These are phyloP conservation scores for Myriosclerotinia scirpicola DNA, from an alignment of 2,329 filamentous ascomycete genomes.

Conservation along the genomic window DNA sequence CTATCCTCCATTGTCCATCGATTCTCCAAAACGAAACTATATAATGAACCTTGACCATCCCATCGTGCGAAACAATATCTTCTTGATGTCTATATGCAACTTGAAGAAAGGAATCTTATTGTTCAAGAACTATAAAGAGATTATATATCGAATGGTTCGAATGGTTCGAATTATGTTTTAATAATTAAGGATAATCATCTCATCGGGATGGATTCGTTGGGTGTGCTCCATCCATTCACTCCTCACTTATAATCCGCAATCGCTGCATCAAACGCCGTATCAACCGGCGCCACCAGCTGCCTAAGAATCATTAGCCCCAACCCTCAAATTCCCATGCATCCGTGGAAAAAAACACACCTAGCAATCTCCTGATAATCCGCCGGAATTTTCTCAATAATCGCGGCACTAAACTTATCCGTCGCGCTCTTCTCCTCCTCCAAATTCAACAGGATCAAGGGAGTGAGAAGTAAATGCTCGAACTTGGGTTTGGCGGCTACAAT, in stretches of 20 bases:
- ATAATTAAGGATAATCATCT: too few species aligned
- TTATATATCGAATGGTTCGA: too few species aligned
- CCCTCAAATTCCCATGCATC: neutral
- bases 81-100: too few species aligned
- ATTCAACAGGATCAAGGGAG: slow-evolving; percentile 47
- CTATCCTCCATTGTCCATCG: too few species aligned
- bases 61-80: too few species aligned
- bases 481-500: slow-evolving; percentile 43
- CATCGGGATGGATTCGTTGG: too few species aligned
- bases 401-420: slow-evolving; percentile 37
- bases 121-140: too few species aligned
- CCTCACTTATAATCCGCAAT: slow-evolving; percentile 40
- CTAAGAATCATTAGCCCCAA: neutral
- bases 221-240: neutral
- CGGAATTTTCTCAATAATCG: slow-evolving; percentile 30
- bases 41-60: too few species aligned
- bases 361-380: slow-evolving; percentile 23
- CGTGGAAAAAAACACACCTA: slow-evolving; percentile 9
- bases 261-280: slow-evolving; percentile 56
- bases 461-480: slow-evolving; percentile 46
- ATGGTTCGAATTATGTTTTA: too few species aligned
- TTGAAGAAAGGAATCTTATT: too few species aligned
- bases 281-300: slow-evolving; percentile 44
- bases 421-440: slow-evolving; percentile 46
- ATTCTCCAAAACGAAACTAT: too few species aligned